Percentiles rank a stretch among this genome's conserved stretches.
Conservation (phyloP, 148 eudicot genomes). For the Salicornia ramosissima region DNA sequence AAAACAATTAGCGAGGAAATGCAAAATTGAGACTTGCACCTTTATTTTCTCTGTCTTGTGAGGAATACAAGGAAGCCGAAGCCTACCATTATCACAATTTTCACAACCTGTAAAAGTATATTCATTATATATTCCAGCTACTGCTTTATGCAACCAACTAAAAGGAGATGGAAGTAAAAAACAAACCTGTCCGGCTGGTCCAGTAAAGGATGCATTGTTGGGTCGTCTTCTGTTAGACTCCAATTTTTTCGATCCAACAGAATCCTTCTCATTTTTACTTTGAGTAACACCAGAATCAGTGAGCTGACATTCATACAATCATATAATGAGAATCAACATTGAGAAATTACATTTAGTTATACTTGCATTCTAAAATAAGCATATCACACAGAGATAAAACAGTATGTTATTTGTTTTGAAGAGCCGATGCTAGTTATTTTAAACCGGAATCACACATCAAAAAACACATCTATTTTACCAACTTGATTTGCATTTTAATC, state of each 20-base stretch:
- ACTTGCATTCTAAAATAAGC: not conserved
- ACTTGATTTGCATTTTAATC: not conserved
- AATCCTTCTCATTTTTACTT: slow-evolving; percentile 20
- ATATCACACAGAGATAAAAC: not conserved
- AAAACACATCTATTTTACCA: not conserved
- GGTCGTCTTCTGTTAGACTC: slow-evolving; percentile 31
- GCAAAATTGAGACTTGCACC: slow-evolving; percentile 24
- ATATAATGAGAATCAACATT: not conserved
- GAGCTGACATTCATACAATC: slow-evolving; percentile 29
- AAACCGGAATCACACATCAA: too few relatives aligned
- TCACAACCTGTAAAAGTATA: slow-evolving; percentile 46
- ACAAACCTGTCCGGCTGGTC: slow-evolving; percentile 49
- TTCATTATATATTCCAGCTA: not conserved
- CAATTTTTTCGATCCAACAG: slow-evolving; percentile 12
- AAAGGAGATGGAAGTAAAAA: not conserved
- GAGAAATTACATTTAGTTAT: not conserved
- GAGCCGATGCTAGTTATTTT: too few relatives aligned
- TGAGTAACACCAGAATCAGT: slow-evolving; percentile 13
- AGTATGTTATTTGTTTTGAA: not conserved
- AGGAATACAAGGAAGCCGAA: slow-evolving; percentile 76
- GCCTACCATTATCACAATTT: slow-evolving; percentile 63
- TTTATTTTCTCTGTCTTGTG: slow-evolving; percentile 58
- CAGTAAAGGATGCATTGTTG: slow-evolving; percentile 25
- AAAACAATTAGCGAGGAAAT: not conserved
- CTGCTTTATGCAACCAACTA: slow-evolving; percentile 1